Evolutionary conservation across 805 yeast species (phyloP), one percentile per base, ranked within the genome.

Genomic region (Wickerhamiella domercqiae): DNA sequence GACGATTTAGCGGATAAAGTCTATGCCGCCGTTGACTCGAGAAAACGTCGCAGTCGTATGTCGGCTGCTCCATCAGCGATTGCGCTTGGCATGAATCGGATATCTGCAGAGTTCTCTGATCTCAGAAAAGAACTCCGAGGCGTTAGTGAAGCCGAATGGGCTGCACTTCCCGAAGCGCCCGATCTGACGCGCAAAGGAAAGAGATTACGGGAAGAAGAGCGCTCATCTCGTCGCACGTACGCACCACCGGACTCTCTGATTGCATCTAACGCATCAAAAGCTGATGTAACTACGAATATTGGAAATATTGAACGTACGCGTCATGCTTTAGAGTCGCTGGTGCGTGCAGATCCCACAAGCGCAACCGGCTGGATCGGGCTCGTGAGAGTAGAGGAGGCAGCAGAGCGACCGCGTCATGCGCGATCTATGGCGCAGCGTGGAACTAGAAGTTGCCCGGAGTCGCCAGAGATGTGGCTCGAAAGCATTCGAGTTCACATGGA

Each of bases 291-390:
- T 66, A 22, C 71, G 20, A 63, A 77, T 29, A 70, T 82, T 0
- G 59, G 66, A n/a, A 81, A 83, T 14, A 66, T 74, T 45, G 40
- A 30, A 24, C 32, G 40, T 11, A 80, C 73, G 44, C 67, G 67
- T 40, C 58, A 78, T 38, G 52, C 81, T 28, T 63, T 86, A 33
- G 61, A 69, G n/a, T 75, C 83, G 2, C 66, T 80, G 45, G 64
- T 93, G 25, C 71, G 69, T 45, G 60, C 82, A 0, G 78, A 81
- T 47, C 94, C 96, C 0, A 56, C 60, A 30, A 76, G 74, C 40
- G 70, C 93, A 0, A 70, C 70, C 34, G 80, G 78, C 3, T 87
- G 94, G 94, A 78, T 87, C 17, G 82, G 93, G 0, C 71, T 83
- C 34, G 93, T 94, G 0, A 59, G 82, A 34, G 53, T 83, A 7